Percentiles rank a stretch among this genome's conserved stretches.
Evolutionary conservation across 148 eudicot genomes (phyloP).

Genomic region (Chenopodium quinoa): DNA sequence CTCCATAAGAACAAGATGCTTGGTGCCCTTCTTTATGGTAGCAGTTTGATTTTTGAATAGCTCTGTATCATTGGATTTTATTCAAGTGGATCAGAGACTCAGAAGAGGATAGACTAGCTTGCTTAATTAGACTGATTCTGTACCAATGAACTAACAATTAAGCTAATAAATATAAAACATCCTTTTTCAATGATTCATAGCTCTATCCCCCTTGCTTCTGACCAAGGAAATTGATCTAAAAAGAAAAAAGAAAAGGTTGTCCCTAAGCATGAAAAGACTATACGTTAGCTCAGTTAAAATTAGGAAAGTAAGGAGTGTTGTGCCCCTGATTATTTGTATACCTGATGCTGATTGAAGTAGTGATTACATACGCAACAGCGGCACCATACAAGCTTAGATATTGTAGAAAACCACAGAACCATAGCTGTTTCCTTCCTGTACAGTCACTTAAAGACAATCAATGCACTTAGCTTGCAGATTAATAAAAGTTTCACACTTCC

Average conservation of each 20-base stretch:
- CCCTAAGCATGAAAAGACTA: too few species aligned
- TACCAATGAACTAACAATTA: neutral
- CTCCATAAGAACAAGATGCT: constrained; percentile 45
- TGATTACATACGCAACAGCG: constrained; percentile 38
- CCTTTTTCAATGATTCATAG: neutral
- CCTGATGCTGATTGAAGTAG: constrained; percentile 36
- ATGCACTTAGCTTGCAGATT: neutral
- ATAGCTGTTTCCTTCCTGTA: constrained; percentile 35
- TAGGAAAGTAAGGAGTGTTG: neutral
- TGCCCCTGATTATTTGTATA: neutral
- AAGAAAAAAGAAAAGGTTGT: too few species aligned
- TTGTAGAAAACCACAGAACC: constrained; percentile 34
- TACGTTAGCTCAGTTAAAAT: neutral
- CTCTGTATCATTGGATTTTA: constrained; percentile 29
- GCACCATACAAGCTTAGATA: constrained; percentile 26
- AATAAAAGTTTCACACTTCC: neutral
- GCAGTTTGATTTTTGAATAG: constrained; percentile 60
- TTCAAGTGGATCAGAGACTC: neutral
- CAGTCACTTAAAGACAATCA: neutral
- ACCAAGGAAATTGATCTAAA: neutral
- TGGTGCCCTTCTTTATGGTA: constrained; percentile 60
- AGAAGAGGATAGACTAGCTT: neutral
- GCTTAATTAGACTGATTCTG: neutral
- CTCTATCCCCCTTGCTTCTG: neutral
- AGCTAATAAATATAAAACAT: neutral